phyloP scores from a whole-genome alignment of 2,329 filamentous ascomycete genomes.

The Cladosporium sp. region DNA sequence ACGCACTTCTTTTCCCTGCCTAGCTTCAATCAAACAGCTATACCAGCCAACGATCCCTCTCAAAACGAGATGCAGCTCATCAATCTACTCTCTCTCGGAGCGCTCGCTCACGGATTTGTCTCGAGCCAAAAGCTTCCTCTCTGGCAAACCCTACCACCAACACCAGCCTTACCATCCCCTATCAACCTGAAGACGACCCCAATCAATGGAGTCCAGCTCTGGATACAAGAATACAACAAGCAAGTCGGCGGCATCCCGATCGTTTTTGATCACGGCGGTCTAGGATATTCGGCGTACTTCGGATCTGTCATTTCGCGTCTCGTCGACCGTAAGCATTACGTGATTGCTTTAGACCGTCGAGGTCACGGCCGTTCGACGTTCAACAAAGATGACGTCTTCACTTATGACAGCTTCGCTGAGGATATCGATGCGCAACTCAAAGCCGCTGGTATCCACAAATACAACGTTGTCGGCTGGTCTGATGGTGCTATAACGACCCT shows the following conservation, averaged over 20 bases:
- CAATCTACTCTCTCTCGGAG: neutral
- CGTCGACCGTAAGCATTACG: conserved; percentile 35
- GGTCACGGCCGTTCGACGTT: conserved; percentile 46
- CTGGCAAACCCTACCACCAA: conserved; percentile 39
- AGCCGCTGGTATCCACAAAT: conserved; percentile 32
- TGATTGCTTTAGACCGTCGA: conserved; percentile 45
- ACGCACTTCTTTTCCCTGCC: neutral
- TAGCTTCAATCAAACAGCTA: neutral
- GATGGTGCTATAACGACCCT: conserved; percentile 45
- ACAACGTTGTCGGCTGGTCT: conserved; percentile 45
- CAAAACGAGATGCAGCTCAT: neutral
- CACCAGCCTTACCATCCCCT: conserved; percentile 39
- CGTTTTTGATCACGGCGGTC: conserved; percentile 44
- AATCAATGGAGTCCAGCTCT: conserved; percentile 44
- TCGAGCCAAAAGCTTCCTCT: neutral
- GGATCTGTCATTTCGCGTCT: conserved; percentile 42
- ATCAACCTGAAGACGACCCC: conserved; percentile 39
- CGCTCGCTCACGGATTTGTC: neutral
- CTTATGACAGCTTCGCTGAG: conserved; percentile 41
- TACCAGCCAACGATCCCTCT: neutral
- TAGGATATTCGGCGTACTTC: conserved; percentile 47
- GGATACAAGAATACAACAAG: conserved; percentile 46
- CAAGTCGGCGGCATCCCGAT: conserved; percentile 37
- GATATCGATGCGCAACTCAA: conserved; percentile 40
- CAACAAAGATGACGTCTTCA: conserved; percentile 40